Base-by-base conservation (phyloP, 371 early-diverging fungal species). In the Mucor irregularis region DNA sequence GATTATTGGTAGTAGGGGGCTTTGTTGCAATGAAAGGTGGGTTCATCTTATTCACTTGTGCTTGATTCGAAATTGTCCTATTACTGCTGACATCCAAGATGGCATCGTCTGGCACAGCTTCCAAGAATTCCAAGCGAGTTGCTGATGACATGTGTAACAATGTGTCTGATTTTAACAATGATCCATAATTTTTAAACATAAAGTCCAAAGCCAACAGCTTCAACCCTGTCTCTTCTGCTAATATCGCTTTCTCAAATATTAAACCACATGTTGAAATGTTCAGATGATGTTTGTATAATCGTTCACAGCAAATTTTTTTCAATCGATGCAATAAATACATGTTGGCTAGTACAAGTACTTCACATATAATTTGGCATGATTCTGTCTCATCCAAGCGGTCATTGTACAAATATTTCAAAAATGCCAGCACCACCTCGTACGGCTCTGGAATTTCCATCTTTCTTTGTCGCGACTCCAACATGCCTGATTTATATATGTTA, bases 391-490 rank as follows among this genome's bases (percentile, higher is more conserved):
- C 78, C 9, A 90, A 49, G 19, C 68, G 64, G 55, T 90, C 90
- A 29, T 83, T 85, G 68, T 90, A 90, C 14, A 90, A 67, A 50
- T 81, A 90, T 30, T 68, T 73, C 4, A 87, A 61, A 54, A 90
- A 86, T 3, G 80, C 84, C 29, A 72, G 63, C 0, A 88, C 80
- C 1, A 82, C 79, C 9, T 69, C 65, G 46, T 80, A 73, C 0
- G 86, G 76, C 35, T 87, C 90, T 1, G 83, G 82, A 8, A 90
- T 71, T 17, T 73, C 70, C 74, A 90, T 76, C 7, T 78, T 64
- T 22, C 69, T 71, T 26, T 69, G 61, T 31, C 76, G 73, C 4
- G 83, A 69, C 59, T 89, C 90, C 10, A 78, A 73, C 88, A 88
- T 88, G 17, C 87, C 88, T 0, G 85, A 83, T 26, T 75, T 73